Conservation (phyloP, 2,329 filamentous ascomycete genomes). For the Hymenotorrendiella dingleyae region DNA sequence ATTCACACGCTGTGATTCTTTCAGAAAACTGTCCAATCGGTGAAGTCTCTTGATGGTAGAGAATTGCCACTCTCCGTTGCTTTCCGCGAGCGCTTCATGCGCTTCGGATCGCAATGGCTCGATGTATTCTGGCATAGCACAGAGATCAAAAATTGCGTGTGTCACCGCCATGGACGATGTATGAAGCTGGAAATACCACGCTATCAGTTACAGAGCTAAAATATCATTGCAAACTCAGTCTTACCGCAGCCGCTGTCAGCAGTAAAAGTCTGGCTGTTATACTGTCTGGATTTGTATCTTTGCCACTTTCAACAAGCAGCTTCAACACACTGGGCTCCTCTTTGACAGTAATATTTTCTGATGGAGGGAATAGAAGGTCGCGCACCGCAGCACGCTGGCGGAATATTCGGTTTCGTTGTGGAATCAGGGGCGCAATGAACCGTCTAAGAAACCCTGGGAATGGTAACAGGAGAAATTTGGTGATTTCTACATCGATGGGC, state of each 20-base stretch:
- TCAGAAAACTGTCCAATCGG: constrained; percentile 4
- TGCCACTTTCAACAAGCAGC: neutral
- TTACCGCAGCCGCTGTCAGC: neutral
- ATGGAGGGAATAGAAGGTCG: neutral
- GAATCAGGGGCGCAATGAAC: no score
- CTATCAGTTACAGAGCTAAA: neutral
- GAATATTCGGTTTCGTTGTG: no score
- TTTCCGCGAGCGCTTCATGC: neutral
- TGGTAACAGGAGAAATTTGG: no score
- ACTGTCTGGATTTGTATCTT: neutral
- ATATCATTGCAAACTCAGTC: neutral
- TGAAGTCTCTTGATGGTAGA: neutral
- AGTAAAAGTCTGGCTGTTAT: neutral
- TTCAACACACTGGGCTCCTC: neutral
- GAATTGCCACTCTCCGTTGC: neutral
- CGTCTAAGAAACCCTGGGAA: no score
- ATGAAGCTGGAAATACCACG: neutral
- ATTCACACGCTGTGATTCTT: neutral
- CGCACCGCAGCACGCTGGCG: no score
- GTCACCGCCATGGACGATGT: constrained; percentile 1
- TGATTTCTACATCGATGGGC: no score
- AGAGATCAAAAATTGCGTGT: constrained; percentile 4
- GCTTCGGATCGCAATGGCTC: neutral
- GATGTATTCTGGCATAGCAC: neutral
- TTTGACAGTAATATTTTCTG: neutral